Conservation (phyloP, 164 flowering plant genomes). For the Chimonanthus salicifolius region DNA sequence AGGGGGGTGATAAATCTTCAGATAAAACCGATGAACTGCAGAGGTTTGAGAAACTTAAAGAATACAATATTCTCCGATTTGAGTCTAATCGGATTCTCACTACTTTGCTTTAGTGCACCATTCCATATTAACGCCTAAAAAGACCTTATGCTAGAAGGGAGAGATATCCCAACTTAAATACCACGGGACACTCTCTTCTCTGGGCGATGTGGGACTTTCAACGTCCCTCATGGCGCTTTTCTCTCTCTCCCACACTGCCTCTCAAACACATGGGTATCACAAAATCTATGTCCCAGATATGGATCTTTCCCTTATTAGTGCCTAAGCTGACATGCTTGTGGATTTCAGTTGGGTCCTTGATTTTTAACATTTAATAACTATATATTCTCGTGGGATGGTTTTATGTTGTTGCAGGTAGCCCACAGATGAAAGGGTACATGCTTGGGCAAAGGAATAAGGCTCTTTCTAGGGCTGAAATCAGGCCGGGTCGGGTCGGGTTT, state of each 20-base stretch:
- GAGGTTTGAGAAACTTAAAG: slow-evolving; percentile 58
- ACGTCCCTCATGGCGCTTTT: slow-evolving; percentile 51
- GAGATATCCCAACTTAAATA: no score
- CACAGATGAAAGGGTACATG: slow-evolving; percentile 85
- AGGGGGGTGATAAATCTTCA: no score
- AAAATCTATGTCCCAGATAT: slow-evolving; percentile 66
- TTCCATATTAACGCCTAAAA: no score
- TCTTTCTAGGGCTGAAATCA: slow-evolving; percentile 15
- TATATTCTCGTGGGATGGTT: slow-evolving; percentile 1
- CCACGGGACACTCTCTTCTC: no score
- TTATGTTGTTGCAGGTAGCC: slow-evolving; percentile 51
- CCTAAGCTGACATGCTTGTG: background rate
- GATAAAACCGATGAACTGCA: slow-evolving; percentile 19
- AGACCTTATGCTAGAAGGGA: no score
- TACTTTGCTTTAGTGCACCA: no score
- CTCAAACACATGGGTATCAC: slow-evolving; percentile 35
- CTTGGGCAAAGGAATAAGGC: slow-evolving; percentile 86
- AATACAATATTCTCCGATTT: slow-evolving; percentile 54
- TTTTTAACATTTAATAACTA: slow-evolving; percentile 1
- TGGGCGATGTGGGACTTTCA: no score
- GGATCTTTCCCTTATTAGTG: slow-evolving; percentile 6
- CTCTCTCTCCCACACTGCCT: slow-evolving; percentile 65
- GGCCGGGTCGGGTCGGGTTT: no score
- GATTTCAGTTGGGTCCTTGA: background rate
- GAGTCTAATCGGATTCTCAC: no score